These are phyloP conservation scores for Fusarium udum DNA, from an alignment of 2,329 filamentous ascomycete genomes.

Conservation along the genomic window DNA sequence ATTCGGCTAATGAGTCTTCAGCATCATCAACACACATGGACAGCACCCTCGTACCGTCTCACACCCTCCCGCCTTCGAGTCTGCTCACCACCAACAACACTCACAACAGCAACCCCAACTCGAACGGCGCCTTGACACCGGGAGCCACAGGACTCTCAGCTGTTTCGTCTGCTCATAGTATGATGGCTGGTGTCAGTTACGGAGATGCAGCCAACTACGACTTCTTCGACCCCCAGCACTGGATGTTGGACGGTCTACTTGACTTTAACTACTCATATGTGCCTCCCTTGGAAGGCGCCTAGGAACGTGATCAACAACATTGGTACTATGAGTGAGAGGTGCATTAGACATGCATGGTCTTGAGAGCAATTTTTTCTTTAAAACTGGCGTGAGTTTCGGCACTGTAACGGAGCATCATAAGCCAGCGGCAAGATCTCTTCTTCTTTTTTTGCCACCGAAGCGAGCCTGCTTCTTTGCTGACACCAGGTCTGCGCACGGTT, in stretches of 20 bases:
- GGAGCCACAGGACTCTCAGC: conserved; percentile 57
- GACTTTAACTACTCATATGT: conserved; percentile 79
- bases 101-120: conserved; percentile 24
- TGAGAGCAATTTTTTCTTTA: background rate
- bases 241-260: conserved; percentile 88
- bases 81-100: conserved; percentile 49
- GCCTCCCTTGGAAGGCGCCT: conserved; percentile 63
- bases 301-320: conserved; percentile 17
- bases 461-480: background rate
- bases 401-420: conserved; percentile 6
- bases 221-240: conserved; percentile 91
- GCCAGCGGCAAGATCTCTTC: background rate
- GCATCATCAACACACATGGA: conserved; percentile 73
- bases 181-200: conserved; percentile 65
- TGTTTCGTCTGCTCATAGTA: conserved; percentile 51
- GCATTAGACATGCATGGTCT: background rate
- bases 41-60: conserved; percentile 63
- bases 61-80: conserved; percentile 53
- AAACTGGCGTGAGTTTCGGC: conserved; percentile 14
- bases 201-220: conserved; percentile 79
- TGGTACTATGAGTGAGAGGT: background rate
- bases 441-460: background rate
- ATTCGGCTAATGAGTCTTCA: conserved; percentile 78
- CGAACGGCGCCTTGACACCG: conserved; percentile 64
- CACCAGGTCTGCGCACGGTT: background rate